A percentile compares a stretch with the other conserved stretches of the same genome.
phyloP scores from a whole-genome alignment of 371 early-diverging fungal species.

The Mucor mucedo region DNA sequence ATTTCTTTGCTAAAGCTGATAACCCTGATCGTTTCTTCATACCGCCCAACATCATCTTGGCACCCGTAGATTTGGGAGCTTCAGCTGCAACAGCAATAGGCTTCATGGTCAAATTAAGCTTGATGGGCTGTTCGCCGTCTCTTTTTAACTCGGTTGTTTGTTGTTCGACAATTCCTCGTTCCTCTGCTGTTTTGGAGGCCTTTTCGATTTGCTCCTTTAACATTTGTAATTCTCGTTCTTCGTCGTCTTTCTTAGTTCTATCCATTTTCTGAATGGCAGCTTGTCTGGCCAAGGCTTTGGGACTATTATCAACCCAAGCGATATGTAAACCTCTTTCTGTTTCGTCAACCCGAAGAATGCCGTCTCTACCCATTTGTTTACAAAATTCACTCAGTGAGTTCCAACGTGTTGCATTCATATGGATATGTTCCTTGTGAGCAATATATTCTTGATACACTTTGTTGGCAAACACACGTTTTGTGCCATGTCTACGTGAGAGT shows the following conservation, averaged over 20 bases:
- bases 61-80: constrained; percentile 24
- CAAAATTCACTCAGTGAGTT: constrained; percentile 85
- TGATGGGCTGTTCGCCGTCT: constrained; percentile 47
- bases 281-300: constrained; percentile 81
- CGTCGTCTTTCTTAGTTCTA: constrained; percentile 79
- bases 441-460: constrained; percentile 96
- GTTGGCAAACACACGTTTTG: constrained; percentile 88
- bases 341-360: constrained; percentile 87
- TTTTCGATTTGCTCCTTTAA: constrained; percentile 84
- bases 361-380: constrained; percentile 83
- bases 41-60: constrained; percentile 50
- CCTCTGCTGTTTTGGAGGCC: constrained; percentile 63
- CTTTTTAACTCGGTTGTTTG: constrained; percentile 72
- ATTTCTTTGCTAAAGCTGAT: constrained; percentile 34
- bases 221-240: constrained; percentile 78
- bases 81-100: constrained; percentile 22
- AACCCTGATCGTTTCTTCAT: constrained; percentile 36
- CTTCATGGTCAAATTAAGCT: constrained; percentile 41
- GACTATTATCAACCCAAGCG: constrained; percentile 90
- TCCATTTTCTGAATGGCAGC: constrained; percentile 88
- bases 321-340: constrained; percentile 91
- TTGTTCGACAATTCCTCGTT: constrained; percentile 40
- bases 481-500: constrained; percentile 80
- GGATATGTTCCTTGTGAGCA: constrained; percentile 86
- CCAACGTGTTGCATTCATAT: constrained; percentile 98